phyloP scores from a whole-genome alignment of 2,329 filamentous ascomycete genomes.

The Cercospora sp. region DNA sequence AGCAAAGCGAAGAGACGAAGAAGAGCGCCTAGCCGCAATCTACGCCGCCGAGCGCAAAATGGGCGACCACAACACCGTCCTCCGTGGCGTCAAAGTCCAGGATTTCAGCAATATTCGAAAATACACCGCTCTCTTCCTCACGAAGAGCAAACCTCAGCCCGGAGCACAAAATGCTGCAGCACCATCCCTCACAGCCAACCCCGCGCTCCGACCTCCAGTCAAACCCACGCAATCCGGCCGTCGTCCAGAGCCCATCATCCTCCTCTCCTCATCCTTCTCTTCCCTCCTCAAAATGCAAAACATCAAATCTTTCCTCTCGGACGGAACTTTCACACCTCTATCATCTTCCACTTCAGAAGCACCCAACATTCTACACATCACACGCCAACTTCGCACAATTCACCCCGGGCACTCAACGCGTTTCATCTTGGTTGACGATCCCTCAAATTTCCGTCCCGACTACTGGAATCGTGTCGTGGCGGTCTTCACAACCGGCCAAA shows the following conservation, averaged over 20 bases:
- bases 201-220: constrained; percentile 38
- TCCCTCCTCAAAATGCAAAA: constrained; percentile 94
- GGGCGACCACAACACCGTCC: constrained; percentile 85
- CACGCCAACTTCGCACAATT: constrained; percentile 70
- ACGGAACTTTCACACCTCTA: constrained; percentile 76
- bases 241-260: constrained; percentile 80
- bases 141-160: constrained; percentile 57
- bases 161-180: constrained; percentile 41
- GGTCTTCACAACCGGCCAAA: constrained; percentile 95
- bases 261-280: constrained; percentile 92
- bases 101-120: constrained; percentile 92
- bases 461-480: constrained; percentile 96
- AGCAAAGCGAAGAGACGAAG: constrained; percentile 62
- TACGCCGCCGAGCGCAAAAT: constrained; percentile 89
- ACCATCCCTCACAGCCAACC: constrained; percentile 46
- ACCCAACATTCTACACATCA: constrained; percentile 81
- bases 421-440: constrained; percentile 92
- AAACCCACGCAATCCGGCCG: constrained; percentile 45
- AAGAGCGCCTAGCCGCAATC: constrained; percentile 81
- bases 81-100: constrained; percentile 83
- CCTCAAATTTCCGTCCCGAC: constrained; percentile 94
- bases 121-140: constrained; percentile 46
- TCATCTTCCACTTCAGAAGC: constrained; percentile 59
- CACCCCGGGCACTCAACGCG: constrained; percentile 73
- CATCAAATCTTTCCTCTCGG: constrained; percentile 88